Base-by-base conservation (phyloP, 116 monocot species). In the Thalassia testudinum region DNA sequence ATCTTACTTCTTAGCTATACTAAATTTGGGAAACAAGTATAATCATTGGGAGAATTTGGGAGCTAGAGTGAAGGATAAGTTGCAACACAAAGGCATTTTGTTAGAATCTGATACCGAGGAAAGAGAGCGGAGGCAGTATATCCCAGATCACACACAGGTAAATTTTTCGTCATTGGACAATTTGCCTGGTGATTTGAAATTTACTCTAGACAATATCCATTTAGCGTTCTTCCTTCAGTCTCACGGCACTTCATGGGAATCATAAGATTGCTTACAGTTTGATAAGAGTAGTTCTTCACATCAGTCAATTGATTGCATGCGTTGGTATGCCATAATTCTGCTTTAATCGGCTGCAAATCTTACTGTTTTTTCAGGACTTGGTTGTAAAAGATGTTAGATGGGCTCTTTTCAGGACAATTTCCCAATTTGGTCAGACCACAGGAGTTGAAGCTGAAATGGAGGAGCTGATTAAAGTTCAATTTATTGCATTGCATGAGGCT, bases 141-240 rank as follows among this genome's bases (percentile, higher is more conserved):
- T 69, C 61, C 70, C 83, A 58, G 83, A 92, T 75, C 86, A 86
- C 57, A 92, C 92, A 49, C 82, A 92, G 75, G 86, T 92, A 30
- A 13, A 18, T 24, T 23, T 2, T 7, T 34, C 30, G 6, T 34
- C 6, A 34, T 34, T 10, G 10, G 30, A 5, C 30, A 34, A 34
- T 34, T 3, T 10, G 3, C 30, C 10, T 5, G 10, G 30, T 34
- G 30, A 34, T 10, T 34, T 34, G 30, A 34, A 10, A 34, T 3
- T 34, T 34, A 34, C 3, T 34, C 6, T 34, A 10, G 10, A 10
- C 10, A 34, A 34, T 10, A 34, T 34, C 6, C 3, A 5, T 34
- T 10, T 5, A 10, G 30, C 10, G 6, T 34, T 34, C 6, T 34
- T 34, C 10, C 30, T 34, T 34, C 30, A 5, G 30, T 34, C 30